Conservation (phyloP, 208 protist genomes). For the Endotrypanum monterogeii region DNA sequence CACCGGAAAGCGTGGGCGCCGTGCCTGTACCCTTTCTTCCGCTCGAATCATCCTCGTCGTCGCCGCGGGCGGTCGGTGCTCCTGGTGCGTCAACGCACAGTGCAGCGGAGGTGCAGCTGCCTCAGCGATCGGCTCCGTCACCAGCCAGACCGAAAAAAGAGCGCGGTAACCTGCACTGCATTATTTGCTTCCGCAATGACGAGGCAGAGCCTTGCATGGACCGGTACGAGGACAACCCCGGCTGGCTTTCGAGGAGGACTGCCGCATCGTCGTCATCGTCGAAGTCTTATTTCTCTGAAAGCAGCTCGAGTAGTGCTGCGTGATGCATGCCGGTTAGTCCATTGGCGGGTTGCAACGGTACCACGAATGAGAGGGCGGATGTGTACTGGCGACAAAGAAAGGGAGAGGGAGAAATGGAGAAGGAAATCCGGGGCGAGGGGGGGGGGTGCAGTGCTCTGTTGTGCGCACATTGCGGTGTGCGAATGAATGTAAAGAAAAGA, state of each 20-base stretch:
- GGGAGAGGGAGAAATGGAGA: no score
- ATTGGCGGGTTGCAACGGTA: not conserved
- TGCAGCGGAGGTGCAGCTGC: not conserved
- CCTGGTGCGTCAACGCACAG: not conserved
- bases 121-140: not conserved
- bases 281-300: slow-evolving; percentile 4
- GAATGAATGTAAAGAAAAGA: no score
- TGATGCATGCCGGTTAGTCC: not conserved
- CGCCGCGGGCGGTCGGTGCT: not conserved
- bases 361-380: no score
- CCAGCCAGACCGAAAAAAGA: slow-evolving; percentile 33
- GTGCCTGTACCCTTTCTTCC: not conserved
- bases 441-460: no score
- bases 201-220: slow-evolving; percentile 59
- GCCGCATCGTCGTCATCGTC: not conserved
- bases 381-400: not conserved
- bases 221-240: slow-evolving; percentile 49
- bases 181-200: slow-evolving; percentile 87
- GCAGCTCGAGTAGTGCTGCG: slow-evolving; percentile 26
- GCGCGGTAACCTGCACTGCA: slow-evolving; percentile 78
- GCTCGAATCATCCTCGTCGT: not conserved
- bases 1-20: not conserved
- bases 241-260: not conserved
- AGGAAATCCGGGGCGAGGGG: no score
- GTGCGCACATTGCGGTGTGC: no score